A percentile compares a stretch with the other conserved stretches of the same genome.
Conservation (phyloP, 2,329 filamentous ascomycete species). For the Scortechinia acanthostroma region DNA sequence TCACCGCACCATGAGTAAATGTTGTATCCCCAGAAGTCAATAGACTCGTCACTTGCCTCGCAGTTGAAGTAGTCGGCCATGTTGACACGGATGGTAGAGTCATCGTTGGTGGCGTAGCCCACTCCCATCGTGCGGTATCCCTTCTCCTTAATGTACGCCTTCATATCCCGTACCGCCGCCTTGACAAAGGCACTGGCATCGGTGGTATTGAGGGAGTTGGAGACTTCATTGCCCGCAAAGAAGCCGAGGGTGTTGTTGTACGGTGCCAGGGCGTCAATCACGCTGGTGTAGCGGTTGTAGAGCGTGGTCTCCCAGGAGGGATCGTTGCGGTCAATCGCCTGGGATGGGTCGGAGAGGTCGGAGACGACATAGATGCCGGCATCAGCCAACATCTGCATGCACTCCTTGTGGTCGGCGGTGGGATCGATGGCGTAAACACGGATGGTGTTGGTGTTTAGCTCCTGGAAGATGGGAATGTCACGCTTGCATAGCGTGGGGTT, state of each 20-base stretch:
- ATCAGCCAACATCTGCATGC: conserved; percentile 57
- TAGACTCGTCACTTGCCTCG: conserved; percentile 30
- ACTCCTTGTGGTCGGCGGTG: conserved; percentile 49
- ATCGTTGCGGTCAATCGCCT: conserved; percentile 38
- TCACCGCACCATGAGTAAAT: conserved; percentile 64
- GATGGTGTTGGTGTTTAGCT: conserved; percentile 41
- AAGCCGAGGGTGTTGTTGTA: conserved; percentile 62
- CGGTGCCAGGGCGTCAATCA: conserved; percentile 60
- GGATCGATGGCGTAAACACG: conserved; percentile 59
- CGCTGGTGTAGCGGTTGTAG: conserved; percentile 44
- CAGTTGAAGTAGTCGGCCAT: conserved; percentile 57
- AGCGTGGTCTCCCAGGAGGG: conserved; percentile 45
- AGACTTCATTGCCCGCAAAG: conserved; percentile 64
- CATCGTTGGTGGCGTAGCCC: conserved; percentile 63
- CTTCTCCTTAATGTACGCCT: conserved; percentile 59
- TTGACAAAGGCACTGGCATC: conserved; percentile 23
- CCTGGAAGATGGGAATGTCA: conserved; percentile 3
- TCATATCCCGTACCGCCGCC: conserved; percentile 60
- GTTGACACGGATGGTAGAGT: conserved; percentile 49
- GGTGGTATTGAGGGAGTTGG: conserved; percentile 62
- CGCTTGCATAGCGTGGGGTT: not conserved
- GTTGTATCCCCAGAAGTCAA: conserved; percentile 62
- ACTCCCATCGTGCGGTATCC: conserved; percentile 50
- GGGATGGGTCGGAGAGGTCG: conserved; percentile 43
- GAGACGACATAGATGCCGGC: conserved; percentile 62